A percentile compares a stretch with the other conserved stretches of the same genome.
Evolutionary conservation across 805 yeast genomes (phyloP).

Genomic region (Metschnikowia baotianmanensis): DNA sequence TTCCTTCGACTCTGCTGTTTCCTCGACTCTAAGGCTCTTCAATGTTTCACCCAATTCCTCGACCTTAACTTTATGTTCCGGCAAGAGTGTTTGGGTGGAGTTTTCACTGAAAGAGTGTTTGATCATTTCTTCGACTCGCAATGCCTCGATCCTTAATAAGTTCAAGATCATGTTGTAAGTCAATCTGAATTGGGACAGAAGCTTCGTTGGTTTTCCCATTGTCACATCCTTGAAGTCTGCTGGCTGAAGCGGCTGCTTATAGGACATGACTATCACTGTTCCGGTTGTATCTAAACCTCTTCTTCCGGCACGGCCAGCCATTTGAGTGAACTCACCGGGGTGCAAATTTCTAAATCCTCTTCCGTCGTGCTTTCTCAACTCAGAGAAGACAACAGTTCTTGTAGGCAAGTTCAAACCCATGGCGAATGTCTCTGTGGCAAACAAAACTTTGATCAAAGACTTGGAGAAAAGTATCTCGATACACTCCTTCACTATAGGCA

Average conservation of each 20-base stretch:
- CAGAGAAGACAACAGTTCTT: constrained; percentile 89
- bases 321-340: constrained; percentile 98
- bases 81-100: constrained; percentile 76
- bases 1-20: constrained; percentile 38
- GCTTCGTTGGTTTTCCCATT: constrained; percentile 85
- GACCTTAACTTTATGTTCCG: constrained; percentile 76
- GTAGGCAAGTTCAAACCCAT: constrained; percentile 98
- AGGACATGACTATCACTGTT: constrained; percentile 90
- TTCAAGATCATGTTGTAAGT: constrained; percentile 96
- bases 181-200: constrained; percentile 87
- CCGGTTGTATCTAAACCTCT: constrained; percentile 93
- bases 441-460: constrained; percentile 81
- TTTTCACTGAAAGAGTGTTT: constrained; percentile 94
- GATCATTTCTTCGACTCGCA: constrained; percentile 97
- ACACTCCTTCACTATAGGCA: constrained; percentile 90
- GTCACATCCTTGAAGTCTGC: constrained; percentile 73
- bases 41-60: constrained; percentile 51
- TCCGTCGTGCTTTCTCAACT: constrained; percentile 88
- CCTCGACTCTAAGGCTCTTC: constrained; percentile 30
- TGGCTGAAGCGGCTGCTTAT: constrained; percentile 57
- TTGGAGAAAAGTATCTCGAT: constrained; percentile 89
- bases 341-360: constrained; percentile 71
- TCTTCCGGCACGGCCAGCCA: constrained; percentile 99
- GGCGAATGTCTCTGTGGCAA: constrained; percentile 98
- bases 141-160: constrained; percentile 85